These are phyloP conservation scores for Dianthus caryophyllus DNA, from an alignment of 148 eudicot species.

Conservation along the genomic window DNA sequence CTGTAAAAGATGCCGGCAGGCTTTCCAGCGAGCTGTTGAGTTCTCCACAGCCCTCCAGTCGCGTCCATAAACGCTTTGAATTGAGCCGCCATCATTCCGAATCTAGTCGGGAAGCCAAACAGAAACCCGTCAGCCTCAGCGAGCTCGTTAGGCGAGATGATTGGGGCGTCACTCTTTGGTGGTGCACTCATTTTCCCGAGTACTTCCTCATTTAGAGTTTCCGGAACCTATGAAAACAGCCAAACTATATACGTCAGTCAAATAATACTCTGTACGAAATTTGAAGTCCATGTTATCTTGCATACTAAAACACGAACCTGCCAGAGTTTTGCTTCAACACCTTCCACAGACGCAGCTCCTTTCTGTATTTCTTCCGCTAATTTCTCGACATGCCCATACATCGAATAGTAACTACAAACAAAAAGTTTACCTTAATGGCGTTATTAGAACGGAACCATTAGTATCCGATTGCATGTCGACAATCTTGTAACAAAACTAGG, in stretches of 20 bases:
- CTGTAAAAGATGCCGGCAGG: constrained; percentile 72
- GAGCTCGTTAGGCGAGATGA: constrained; percentile 48
- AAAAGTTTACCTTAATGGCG: neutral
- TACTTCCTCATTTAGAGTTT: constrained; percentile 51
- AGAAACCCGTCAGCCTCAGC: constrained; percentile 69
- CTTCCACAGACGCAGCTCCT: constrained; percentile 76
- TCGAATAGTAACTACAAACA: constrained; percentile 61
- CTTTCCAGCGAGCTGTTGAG: constrained; percentile 65
- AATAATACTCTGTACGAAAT: neutral
- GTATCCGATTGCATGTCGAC: too few relatives aligned
- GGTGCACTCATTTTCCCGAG: constrained; percentile 70
- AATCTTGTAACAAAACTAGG: too few relatives aligned
- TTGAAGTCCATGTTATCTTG: too few relatives aligned
- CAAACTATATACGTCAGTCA: neutral
- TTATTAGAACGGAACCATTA: neutral
- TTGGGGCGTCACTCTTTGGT: constrained; percentile 56
- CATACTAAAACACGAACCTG: constrained; percentile 38
- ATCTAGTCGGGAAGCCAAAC: constrained; percentile 78
- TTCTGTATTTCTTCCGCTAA: constrained; percentile 66
- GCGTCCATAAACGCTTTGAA: constrained; percentile 75
- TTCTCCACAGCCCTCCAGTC: constrained; percentile 67
- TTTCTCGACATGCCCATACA: constrained; percentile 65
- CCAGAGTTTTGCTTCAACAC: constrained; percentile 82
- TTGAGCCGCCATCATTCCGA: constrained; percentile 81
- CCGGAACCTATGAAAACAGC: constrained; percentile 46